Evolutionary conservation across 2,329 filamentous ascomycete genomes (phyloP).

Genomic region (Samsoniella hepiali): DNA sequence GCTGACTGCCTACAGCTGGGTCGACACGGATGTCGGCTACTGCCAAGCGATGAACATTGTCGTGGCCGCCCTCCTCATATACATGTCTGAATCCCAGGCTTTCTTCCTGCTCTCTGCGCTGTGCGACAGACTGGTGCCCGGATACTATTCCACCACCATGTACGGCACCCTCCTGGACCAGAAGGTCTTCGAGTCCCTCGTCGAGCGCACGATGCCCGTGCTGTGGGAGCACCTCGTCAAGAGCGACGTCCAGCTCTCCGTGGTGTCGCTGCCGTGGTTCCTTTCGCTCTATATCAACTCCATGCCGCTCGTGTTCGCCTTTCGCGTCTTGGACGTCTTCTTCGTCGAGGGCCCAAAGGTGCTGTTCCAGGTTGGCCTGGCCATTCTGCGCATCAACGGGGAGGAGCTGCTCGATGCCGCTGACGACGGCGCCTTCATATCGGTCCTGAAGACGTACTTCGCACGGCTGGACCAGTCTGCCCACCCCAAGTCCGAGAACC

Average conservation of each 20-base stretch:
- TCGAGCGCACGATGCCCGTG: conserved; percentile 98
- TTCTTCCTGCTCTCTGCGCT: conserved; percentile 91
- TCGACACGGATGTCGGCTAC: conserved; percentile 91
- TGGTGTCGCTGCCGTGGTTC: conserved; percentile 97
- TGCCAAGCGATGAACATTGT: conserved; percentile 99
- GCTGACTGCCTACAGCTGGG: conserved; percentile 96
- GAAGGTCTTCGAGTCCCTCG: conserved; percentile 93
- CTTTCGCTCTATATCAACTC: conserved; percentile 98
- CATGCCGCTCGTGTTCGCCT: conserved; percentile 97
- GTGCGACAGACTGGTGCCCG: conserved; percentile 88
- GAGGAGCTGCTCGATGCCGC: conserved; percentile 90
- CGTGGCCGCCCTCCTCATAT: conserved; percentile 94
- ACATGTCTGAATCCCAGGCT: conserved; percentile 94
- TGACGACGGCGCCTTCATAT: conserved; percentile 96
- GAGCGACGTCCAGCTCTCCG: conserved; percentile 93
- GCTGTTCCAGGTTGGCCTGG: conserved; percentile 91
- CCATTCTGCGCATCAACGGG: conserved; percentile 95
- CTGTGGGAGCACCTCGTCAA: conserved; percentile 98
- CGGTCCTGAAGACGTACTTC: conserved; percentile 92
- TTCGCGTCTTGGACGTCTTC: conserved; percentile 94
- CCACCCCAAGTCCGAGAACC: conserved; percentile 91
- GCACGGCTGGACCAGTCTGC: conserved; percentile 90
- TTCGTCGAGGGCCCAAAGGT: conserved; percentile 98
- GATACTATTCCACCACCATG: conserved; percentile 99
- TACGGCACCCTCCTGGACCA: conserved; percentile 96